Evolutionary conservation across 345 rosid genomes (phyloP), one percentile per base, ranked within the genome.

Genomic region (Populus pruinosa): DNA sequence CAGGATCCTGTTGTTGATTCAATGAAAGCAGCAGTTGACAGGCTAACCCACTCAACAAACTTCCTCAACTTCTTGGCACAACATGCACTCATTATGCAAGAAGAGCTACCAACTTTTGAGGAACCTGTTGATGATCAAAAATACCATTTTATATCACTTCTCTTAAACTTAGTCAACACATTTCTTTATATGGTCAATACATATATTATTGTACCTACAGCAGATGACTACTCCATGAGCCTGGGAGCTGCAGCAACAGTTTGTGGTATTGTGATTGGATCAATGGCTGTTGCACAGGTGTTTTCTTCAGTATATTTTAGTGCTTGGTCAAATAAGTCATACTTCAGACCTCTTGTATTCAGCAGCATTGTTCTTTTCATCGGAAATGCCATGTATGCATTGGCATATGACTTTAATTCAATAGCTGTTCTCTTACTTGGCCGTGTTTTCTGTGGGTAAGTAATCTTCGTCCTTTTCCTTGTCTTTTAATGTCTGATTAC

Each of bases 271-370:
- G 97, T 96, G 50, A 94, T 96, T 73, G 99, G 99, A 74, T 88
- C 99, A 76, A 96, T 96, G 98, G 99, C 98, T 43, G 91, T 94
- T 74, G 99, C 98, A n/a, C 98, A 96, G 86, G 87, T 96, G 69
- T 96, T 96, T 83, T 96, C 99, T 49, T 96, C 98, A 1, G 94
- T 94, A 74, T 96, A 96, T 85, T 94, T 94, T 82, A 96, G 98
- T 79, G 98, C 97, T 7, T 96, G 98, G 98, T 96, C 99, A 77
- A 96, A 96, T 81, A 90, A 78, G 79, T 96, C 99, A 44, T 96
- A 96, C 90, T 96, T 86, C 90, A 91, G 76, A 77, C 98, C 99
- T 88, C 99, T 96, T 69, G 86, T 96, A 67, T 92, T 96, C 72
- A 96, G 99, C 82, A 96, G 96, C 74, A 87, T 91, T 21, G 94